Base-by-base conservation (phyloP, 805 yeast genomes). In the Nakazawaea peltata region DNA sequence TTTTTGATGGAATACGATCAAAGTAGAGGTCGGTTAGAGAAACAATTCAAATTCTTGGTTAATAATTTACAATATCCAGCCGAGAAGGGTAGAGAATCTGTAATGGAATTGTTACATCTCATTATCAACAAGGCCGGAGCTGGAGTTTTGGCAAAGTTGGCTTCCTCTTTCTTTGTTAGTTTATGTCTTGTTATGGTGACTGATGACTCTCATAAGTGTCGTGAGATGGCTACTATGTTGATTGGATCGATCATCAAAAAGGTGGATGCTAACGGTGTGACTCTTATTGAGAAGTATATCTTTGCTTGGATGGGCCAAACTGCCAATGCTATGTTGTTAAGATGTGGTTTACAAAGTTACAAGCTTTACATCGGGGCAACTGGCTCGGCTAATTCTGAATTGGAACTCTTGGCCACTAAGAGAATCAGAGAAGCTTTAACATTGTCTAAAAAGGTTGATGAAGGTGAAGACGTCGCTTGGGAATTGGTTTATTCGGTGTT, bases 1-100 rank as follows among this genome's bases (percentile, higher is more conserved):
- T 92, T 92, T 47, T 59, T 92, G 50, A 81, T 86, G 81, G 95
- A 87, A 47, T 92, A 84, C 50, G 97, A 95, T 47, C 97, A 90
- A 60, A 87, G 97, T 22, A 70, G 78, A 47, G 87, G 90, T 4
- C 72, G 85, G 44, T 54, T 92, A 32, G 92, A 83, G 43, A 83
- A 80, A 46, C 94, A 85, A 44, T 79, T 90, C 58, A 76, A 79
- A 43, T 77, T 81, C 51, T 65, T 92, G 56, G 82, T 88, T 7
- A 74, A 74, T 37, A 92, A 92, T 53, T 61, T 92, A 43, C 69
- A 77, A 17, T 92, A 92, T 52, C 88, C 94, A 4, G 77, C 94
- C 3, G 82, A 82, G 39, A 68, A 74, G 28, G 98, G 98, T 34
- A 68, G 97, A 34, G 80, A 81, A 44, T 84, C 97, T 0, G 94